Conservation (phyloP, 495 filamentous ascomycete species). For the Annulohypoxylon nitens region DNA sequence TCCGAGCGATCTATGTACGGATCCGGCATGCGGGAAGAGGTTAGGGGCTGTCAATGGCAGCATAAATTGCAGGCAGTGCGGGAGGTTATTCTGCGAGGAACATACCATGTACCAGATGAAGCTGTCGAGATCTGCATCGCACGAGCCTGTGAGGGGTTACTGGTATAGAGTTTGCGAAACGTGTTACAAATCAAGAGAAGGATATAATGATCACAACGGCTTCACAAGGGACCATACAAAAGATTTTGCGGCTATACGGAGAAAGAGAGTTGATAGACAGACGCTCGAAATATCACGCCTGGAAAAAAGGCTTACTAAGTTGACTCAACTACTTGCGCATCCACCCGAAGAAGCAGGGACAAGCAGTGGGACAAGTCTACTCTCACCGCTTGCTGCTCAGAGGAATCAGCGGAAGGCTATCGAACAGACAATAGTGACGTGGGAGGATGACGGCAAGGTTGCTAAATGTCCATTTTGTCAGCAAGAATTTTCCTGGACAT, state of each 20-base stretch:
- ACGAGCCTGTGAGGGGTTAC: constrained; percentile 91
- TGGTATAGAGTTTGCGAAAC: constrained; percentile 98
- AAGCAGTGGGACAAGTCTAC: constrained; percentile 45
- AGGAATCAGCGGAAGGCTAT: constrained; percentile 78
- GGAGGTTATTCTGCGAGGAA: constrained; percentile 93
- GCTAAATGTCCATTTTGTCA: constrained; percentile 90
- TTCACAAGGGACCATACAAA: constrained; percentile 75
- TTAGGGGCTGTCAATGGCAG: constrained; percentile 83
- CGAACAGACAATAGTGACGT: constrained; percentile 92
- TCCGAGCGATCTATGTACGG: constrained; percentile 83
- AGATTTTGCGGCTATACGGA: constrained; percentile 74
- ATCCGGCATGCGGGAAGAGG: constrained; percentile 84
- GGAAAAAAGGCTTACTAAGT: constrained; percentile 90
- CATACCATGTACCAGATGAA: constrained; percentile 99
- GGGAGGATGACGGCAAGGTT: constrained; percentile 92
- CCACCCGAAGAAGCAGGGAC: constrained; percentile 71
- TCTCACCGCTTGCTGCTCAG: constrained; percentile 59
- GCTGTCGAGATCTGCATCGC: constrained; percentile 86
- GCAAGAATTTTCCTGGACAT: constrained; percentile 92
- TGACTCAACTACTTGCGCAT: constrained; percentile 85
- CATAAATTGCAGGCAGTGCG: constrained; percentile 93
- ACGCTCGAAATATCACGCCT: constrained; percentile 87
- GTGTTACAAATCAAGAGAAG: constrained; percentile 95
- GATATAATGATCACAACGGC: constrained; percentile 91
- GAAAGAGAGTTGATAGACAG: constrained; percentile 83